Evolutionary conservation across 1,139 yeast genomes (phyloP).

Genomic region (Arxiozyma bovina): DNA sequence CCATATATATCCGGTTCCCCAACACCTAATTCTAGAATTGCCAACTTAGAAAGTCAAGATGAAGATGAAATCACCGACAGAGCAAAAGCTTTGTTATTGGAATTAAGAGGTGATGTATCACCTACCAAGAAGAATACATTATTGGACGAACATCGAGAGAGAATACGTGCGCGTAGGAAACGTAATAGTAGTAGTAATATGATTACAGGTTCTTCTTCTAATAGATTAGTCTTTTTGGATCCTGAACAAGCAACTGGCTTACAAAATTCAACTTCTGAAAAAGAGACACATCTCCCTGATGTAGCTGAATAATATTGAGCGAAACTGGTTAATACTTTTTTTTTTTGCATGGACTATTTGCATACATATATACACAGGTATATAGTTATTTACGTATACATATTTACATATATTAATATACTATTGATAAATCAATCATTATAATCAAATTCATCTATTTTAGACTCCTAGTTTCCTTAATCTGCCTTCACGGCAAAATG

Average conservation of each 20-base stretch:
- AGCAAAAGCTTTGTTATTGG: constrained; percentile 27
- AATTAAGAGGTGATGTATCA: constrained; percentile 24
- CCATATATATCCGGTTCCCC: constrained; percentile 1
- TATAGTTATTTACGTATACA: background rate
- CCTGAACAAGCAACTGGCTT: background rate
- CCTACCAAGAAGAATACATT: constrained; percentile 15
- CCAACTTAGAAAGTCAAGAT: constrained; percentile 1
- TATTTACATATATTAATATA: background rate
- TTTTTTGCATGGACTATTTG: background rate
- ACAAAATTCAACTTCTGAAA: background rate
- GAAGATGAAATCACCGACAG: constrained; percentile 25
- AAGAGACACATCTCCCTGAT: background rate
- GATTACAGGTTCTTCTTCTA: constrained; percentile 3
- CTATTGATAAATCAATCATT: too few species aligned
- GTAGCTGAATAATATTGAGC: background rate
- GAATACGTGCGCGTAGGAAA: constrained; percentile 23
- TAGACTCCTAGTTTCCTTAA: too few species aligned
- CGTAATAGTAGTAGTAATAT: constrained; percentile 4
- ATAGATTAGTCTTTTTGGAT: constrained; percentile 11
- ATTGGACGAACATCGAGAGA: constrained; percentile 24
- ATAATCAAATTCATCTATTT: too few species aligned
- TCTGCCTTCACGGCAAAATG: background rate
- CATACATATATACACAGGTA: background rate
- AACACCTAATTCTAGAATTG: constrained; percentile 2
- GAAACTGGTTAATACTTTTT: too few species aligned